A percentile compares a stretch with the other conserved stretches of the same genome.
phyloP scores from a whole-genome alignment of 257 asterid genomes.

The Petrea volubilis region DNA sequence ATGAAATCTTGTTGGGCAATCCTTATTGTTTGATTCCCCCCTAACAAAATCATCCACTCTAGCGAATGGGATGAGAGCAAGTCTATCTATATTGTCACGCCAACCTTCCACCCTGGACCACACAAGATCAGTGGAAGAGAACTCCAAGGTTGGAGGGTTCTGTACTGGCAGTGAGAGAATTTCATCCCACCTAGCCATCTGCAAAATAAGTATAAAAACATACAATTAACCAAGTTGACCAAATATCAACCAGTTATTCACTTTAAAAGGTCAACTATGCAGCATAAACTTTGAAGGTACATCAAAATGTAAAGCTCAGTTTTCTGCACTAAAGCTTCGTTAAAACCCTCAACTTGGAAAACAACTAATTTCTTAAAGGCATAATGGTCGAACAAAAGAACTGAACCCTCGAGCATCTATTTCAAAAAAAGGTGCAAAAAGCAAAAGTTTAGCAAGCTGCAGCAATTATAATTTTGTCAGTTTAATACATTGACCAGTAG shows the following conservation, averaged over 20 bases:
- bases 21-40: constrained; percentile 86
- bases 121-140: constrained; percentile 80
- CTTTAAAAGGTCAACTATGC: neutral
- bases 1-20: constrained; percentile 90
- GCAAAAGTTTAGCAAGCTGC: neutral
- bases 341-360: neutral
- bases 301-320: neutral
- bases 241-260: neutral
- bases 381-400: neutral
- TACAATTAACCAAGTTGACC: neutral
- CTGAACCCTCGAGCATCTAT: neutral
- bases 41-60: constrained; percentile 89
- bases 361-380: neutral
- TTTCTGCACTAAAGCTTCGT: neutral
- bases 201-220: constrained; percentile 25
- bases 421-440: neutral
- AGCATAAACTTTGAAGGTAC: neutral
- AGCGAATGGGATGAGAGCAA: constrained; percentile 78
- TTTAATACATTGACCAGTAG: neutral
- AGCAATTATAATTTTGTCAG: neutral
- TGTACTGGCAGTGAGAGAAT: constrained; percentile 94
- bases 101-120: constrained; percentile 98
- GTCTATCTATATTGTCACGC: constrained; percentile 83
- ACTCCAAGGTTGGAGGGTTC: constrained; percentile 83
- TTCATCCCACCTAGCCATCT: constrained; percentile 99